Conservation (phyloP, 345 rosid species). For the Bruguiera sexangula region DNA sequence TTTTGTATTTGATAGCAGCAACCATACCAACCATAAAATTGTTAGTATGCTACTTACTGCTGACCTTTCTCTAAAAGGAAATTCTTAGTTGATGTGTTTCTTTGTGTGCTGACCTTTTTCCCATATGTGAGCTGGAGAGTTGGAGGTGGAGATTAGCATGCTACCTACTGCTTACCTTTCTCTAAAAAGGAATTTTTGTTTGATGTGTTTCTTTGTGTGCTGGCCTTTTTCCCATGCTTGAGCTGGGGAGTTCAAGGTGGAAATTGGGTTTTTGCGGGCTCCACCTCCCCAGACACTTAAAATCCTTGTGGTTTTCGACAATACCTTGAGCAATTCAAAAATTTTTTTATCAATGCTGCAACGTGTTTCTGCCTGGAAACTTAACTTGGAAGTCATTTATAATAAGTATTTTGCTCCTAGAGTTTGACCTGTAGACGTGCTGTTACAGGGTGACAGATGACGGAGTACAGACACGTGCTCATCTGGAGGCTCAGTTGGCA, state of each 20-base stretch:
- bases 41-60: neutral
- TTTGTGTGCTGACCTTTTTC: neutral
- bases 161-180: neutral
- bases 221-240: too few species aligned
- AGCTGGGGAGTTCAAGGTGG: too few species aligned
- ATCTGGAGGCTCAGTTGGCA: slow-evolving; percentile 93
- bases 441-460: slow-evolving; percentile 83
- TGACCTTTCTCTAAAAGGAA: neutral
- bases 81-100: neutral
- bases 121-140: too few species aligned
- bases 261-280: too few species aligned
- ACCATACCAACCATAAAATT: neutral
- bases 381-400: neutral
- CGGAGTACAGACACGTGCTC: slow-evolving; percentile 93
- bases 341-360: too few species aligned
- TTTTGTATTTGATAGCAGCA: neutral
- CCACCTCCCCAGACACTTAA: too few species aligned
- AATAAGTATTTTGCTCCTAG: slow-evolving; percentile 2
- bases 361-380: neutral
- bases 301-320: too few species aligned
- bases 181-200: neutral
- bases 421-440: slow-evolving; percentile 10
- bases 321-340: too few species aligned
- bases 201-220: neutral
- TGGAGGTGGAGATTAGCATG: neutral